phyloP scores from a whole-genome alignment of 139 green algal genomes.

The Coelastrella sp. region DNA sequence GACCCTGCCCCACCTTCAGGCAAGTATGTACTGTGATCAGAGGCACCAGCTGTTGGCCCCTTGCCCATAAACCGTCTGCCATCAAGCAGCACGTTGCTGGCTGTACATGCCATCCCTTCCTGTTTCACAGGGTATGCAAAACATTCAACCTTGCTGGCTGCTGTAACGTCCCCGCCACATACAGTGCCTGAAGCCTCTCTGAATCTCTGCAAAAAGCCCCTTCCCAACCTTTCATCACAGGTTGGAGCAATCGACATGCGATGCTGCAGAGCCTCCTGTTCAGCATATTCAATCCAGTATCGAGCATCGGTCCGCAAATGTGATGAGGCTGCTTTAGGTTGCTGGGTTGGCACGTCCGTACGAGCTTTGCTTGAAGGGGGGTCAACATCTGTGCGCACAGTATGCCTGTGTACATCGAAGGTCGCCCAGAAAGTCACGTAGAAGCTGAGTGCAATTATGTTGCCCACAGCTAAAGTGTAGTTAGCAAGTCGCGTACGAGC shows the following conservation, averaged over 20 bases:
- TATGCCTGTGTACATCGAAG: too few relatives aligned
- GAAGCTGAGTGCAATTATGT: too few relatives aligned
- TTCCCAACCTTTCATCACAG: not conserved
- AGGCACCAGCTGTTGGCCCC: not conserved
- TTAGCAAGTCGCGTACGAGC: too few relatives aligned
- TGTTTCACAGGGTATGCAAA: not conserved
- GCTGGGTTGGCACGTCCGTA: too few relatives aligned
- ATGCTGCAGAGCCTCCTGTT: not conserved
- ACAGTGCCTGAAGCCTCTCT: not conserved
- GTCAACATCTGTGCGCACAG: too few relatives aligned
- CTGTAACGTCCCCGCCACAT: not conserved
- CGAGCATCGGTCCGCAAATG: not conserved
- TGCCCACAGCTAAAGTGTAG: too few relatives aligned
- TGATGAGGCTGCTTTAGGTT: too few relatives aligned
- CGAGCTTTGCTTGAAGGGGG: too few relatives aligned
- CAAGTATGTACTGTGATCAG: not conserved
- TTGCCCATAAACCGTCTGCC: not conserved
- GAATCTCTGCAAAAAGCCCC: not conserved
- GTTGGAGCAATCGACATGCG: not conserved
- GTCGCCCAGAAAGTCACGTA: too few relatives aligned
- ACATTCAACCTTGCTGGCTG: not conserved
- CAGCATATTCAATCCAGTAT: not conserved
- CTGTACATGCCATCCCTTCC: not conserved
- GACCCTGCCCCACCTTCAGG: not conserved
- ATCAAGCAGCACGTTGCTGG: not conserved